Base-by-base conservation (phyloP, 441 rosid species). In the Iberis amara region DNA sequence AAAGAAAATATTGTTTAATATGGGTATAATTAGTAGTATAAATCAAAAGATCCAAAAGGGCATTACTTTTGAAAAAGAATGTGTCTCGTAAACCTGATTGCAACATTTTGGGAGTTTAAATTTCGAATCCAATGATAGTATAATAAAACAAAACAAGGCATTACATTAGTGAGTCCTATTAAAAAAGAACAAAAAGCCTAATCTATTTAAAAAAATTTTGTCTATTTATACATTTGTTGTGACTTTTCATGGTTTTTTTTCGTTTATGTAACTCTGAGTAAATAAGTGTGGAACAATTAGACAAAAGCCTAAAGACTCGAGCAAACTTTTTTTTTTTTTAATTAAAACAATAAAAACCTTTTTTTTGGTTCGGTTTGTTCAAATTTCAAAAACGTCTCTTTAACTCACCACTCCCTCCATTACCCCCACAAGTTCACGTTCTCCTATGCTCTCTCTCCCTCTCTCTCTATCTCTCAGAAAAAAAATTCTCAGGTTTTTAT, bases 341-440 rank as follows among this genome's bases (percentile, higher is more conserved):
- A 1, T 18, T 18, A 18, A 18, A 18, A 18, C 21, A 18, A 18
- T 18, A 18, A 18, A 18, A 21, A 11, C 12, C 33, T 10, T 9
- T 40, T 37, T 18, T 45, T 55, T 12, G 37, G 47, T 51, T 35
- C 14, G 18, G 0, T 39, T 43, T 59, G 71, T 66, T 66, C 71
- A 66, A 66, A 66, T 66, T 66, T 66, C 71, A 66, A 66, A 66
- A 66, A 60, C 61, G 57, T 41, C 66, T 54, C 71, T 60, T 60
- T 59, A 60, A 54, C 53, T 30, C 71, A 55, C 71, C 71, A 66
- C 62, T 66, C 71, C 71, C 71, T 60, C 71, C 71, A 60, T 42
- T 47, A 39, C 41, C 33, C 54, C 71, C 71, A 47, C 62, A 28
- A 18, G 23, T 36, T 59, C 71, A 66, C 66, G 46, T 66, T 66